Percentiles rank a stretch among this genome's conserved stretches.
phyloP scores from a whole-genome alignment of 2,329 filamentous ascomycete species.

The Parafenestella ontariensis region DNA sequence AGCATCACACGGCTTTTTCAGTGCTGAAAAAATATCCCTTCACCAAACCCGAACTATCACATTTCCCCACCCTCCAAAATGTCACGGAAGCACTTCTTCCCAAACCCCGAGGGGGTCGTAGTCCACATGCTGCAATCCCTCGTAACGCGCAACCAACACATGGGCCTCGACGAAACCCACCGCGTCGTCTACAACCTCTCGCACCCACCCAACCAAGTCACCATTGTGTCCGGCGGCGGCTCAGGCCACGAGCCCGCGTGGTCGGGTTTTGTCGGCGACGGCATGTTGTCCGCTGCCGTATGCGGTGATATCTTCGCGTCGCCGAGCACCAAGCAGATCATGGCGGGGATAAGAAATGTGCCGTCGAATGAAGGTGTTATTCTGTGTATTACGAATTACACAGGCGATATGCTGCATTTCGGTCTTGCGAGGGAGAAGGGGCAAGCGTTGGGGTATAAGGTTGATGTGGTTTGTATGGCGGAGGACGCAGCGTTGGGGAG shows the following conservation, averaged over 20 bases:
- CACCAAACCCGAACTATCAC: not conserved
- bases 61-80: slow-evolving; percentile 40
- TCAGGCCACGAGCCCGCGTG: slow-evolving; percentile 59
- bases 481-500: slow-evolving; percentile 58
- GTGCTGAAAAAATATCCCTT: not conserved
- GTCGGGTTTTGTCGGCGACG: slow-evolving; percentile 58
- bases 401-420: slow-evolving; percentile 59
- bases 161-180: slow-evolving; percentile 54
- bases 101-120: slow-evolving; percentile 58
- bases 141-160: slow-evolving; percentile 53
- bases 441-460: slow-evolving; percentile 53
- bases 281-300: slow-evolving; percentile 57
- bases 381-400: slow-evolving; percentile 59
- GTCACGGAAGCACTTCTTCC: slow-evolving; percentile 64
- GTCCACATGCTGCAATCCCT: slow-evolving; percentile 57
- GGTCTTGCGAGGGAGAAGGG: slow-evolving; percentile 58
- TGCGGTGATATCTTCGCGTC: slow-evolving; percentile 59
- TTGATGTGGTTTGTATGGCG: slow-evolving; percentile 57
- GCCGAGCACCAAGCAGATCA: slow-evolving; percentile 58
- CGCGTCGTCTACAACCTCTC: slow-evolving; percentile 58
- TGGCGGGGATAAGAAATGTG: slow-evolving; percentile 56
- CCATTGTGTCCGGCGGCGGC: slow-evolving; percentile 57
- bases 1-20: too few species aligned
- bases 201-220: slow-evolving; percentile 53
- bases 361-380: slow-evolving; percentile 56